phyloP scores from a whole-genome alignment of 352 stramenopile species.

The Phytophthora vignae region DNA sequence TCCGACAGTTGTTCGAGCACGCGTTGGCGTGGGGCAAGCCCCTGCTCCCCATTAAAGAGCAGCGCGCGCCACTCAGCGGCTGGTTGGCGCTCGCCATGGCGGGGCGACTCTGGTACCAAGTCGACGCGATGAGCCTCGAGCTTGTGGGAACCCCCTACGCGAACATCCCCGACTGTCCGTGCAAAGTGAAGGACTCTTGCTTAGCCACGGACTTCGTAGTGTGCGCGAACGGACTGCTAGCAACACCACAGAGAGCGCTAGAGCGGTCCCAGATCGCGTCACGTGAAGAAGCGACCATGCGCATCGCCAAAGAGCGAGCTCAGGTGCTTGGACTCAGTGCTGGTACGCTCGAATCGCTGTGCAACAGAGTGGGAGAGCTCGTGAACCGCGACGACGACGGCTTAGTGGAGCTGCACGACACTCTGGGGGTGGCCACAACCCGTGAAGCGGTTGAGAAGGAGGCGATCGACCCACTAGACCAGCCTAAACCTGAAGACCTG shows the following conservation, averaged over 20 bases:
- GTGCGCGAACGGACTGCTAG: conserved; percentile 47
- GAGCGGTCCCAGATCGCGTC: conserved; percentile 26
- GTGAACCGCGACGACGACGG: conserved; percentile 7
- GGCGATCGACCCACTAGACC: conserved; percentile 1
- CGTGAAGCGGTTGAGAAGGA: conserved; percentile 29
- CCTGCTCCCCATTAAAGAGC: conserved; percentile 53
- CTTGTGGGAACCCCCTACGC: conserved; percentile 50
- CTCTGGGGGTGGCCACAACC: conserved; percentile 30
- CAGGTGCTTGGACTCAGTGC: conserved; percentile 25
- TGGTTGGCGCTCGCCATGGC: conserved; percentile 61
- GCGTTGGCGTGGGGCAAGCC: conserved; percentile 46
- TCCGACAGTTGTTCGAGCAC: conserved; percentile 47
- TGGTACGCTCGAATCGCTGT: conserved; percentile 11
- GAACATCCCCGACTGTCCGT: conserved; percentile 48
- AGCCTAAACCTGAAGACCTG: conserved; percentile 23
- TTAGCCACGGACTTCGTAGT: conserved; percentile 56
- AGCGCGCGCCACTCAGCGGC: conserved; percentile 33
- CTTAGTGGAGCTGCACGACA: conserved; percentile 15
- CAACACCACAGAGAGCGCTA: conserved; percentile 10
- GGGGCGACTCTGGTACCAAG: conserved; percentile 66
- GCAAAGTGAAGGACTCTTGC: conserved; percentile 58
- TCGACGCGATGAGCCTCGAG: conserved; percentile 41
- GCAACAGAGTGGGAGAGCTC: conserved; percentile 15
- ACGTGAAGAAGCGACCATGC: conserved; percentile 22
- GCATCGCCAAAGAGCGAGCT: conserved; percentile 30